These are phyloP conservation scores for Hyaloperonospora brassicae DNA, from an alignment of 352 stramenopile species.

Conservation along the genomic window DNA sequence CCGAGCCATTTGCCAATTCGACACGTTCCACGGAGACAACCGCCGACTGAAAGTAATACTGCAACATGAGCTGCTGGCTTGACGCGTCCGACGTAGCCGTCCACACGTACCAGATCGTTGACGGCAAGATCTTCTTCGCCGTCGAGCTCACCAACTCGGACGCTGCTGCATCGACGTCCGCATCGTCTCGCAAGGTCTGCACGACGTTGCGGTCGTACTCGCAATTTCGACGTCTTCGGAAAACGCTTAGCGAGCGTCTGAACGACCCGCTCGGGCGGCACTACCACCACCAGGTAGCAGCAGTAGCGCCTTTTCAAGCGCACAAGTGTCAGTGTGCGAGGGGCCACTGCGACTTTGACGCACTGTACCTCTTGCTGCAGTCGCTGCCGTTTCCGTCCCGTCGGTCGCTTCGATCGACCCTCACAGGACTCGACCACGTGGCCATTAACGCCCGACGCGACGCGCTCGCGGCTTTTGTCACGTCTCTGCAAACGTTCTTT, in stretches of 20 bases:
- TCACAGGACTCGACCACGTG: conserved; percentile 20
- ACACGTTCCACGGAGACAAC: not conserved
- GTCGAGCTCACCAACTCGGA: conserved; percentile 22
- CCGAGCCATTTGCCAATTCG: conserved; percentile 4
- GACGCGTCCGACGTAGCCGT: conserved; percentile 26
- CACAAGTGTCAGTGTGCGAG: conserved; percentile 31
- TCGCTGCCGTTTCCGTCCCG: conserved; percentile 36
- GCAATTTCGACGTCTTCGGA: conserved; percentile 57
- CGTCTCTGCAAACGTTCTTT: conserved; percentile 39
- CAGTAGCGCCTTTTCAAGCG: conserved; percentile 3
- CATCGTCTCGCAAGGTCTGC: conserved; percentile 16
- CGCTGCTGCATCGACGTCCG: conserved; percentile 11
- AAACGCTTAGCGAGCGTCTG: conserved; percentile 24
- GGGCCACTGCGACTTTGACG: conserved; percentile 39
- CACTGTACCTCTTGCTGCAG: conserved; percentile 27
- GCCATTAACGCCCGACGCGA: conserved; percentile 32
- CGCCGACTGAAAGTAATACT: not conserved
- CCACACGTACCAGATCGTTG: conserved; percentile 27
- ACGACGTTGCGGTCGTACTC: conserved; percentile 40
- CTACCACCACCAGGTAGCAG: conserved; percentile 1
- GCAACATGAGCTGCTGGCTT: conserved; percentile 32
- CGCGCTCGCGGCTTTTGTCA: conserved; percentile 35
- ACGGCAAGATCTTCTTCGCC: conserved; percentile 24
- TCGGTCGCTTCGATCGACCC: conserved; percentile 23
- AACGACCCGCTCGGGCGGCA: conserved; percentile 8